Evolutionary conservation across 1,284 basidiomycete species (phyloP), one percentile per base, ranked within the genome.

Genomic region (Mrakiaceae sp.): DNA sequence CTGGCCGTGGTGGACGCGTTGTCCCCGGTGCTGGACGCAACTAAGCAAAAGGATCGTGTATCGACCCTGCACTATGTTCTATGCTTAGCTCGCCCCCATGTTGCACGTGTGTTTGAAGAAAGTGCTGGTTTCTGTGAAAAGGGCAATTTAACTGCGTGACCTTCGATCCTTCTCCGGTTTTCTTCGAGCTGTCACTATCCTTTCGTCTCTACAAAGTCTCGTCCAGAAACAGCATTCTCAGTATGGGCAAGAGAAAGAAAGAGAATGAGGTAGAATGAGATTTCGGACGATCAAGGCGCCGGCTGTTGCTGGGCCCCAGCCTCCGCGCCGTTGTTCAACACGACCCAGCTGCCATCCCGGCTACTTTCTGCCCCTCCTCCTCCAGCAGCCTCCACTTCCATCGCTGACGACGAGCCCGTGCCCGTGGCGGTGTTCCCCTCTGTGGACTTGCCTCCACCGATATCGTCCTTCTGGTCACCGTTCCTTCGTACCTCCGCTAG

Each of bases 1-100:
- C 64, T 44, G 64, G 64, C 39, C 64, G 64, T 53, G 64, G 64
- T 58, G 64, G 64, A 62, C 64, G 64, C 57, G 60, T 58, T 43
- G 64, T 66, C 64, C 64, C 64, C 60, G 64, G 64, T 53, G 64
- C 64, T 46, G 62, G 62, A 27, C 55, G 62, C 49, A 56, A 55
- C 53, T 63, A 58, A 63, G 48, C 51, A 47, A 27, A 16, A 39
- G 12, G n/a, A 39, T 27, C 27, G 27, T 27, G 27, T 27, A 27
- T 27, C 27, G 27, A 27, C 27, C 27, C 27, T 27, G 27, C 27
- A 27, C 27, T 27, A 27, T 27, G 27, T 27, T 27, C 27, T 27
- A 27, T 27, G 27, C 27, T 27, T 27, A 27, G 27, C 27, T 27
- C 27, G 27, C 27, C 27, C 27, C 27, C 27, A 27, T 27, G 27